These are phyloP conservation scores for Botryotinia globosa DNA, from an alignment of 2,329 filamentous ascomycete genomes.

Conservation along the genomic window DNA sequence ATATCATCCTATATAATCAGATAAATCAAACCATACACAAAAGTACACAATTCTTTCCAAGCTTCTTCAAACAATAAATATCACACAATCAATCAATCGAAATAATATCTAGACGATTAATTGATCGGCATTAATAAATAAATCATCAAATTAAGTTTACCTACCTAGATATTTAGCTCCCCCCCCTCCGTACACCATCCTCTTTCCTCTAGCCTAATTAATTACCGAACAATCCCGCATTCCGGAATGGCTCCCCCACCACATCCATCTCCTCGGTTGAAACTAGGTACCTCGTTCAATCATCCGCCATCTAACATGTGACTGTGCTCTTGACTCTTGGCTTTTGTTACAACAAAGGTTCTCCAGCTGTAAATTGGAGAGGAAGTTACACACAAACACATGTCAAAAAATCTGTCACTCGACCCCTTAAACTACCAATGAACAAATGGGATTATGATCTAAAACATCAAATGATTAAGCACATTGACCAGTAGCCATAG, in stretches of 20 bases:
- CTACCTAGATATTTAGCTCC: not conserved
- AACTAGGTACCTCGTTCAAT: not conserved
- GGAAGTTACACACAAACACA: not conserved
- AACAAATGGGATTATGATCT: not conserved
- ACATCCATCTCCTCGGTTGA: conserved; percentile 1
- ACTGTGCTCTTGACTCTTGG: not conserved
- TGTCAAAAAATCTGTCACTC: not conserved
- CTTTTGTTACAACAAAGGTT: not conserved
- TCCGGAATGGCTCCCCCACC: not conserved
- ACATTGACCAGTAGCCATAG: not conserved
- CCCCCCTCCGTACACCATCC: not conserved
- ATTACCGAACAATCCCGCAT: not conserved
- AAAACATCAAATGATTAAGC: not conserved
- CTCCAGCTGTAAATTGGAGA: not conserved
- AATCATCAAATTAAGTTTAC: not conserved
- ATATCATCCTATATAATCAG: not conserved
- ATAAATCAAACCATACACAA: not conserved
- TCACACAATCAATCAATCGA: not conserved
- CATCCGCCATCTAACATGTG: not conserved
- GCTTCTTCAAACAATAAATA: not conserved
- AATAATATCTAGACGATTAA: not conserved
- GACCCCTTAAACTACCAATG: not conserved
- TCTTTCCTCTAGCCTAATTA: not conserved
- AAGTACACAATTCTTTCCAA: not conserved
- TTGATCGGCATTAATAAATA: not conserved